A percentile compares a stretch with the other conserved stretches of the same genome.
Conservation (phyloP, 2,329 filamentous ascomycete genomes). For the Biscogniauxia mediterranea region DNA sequence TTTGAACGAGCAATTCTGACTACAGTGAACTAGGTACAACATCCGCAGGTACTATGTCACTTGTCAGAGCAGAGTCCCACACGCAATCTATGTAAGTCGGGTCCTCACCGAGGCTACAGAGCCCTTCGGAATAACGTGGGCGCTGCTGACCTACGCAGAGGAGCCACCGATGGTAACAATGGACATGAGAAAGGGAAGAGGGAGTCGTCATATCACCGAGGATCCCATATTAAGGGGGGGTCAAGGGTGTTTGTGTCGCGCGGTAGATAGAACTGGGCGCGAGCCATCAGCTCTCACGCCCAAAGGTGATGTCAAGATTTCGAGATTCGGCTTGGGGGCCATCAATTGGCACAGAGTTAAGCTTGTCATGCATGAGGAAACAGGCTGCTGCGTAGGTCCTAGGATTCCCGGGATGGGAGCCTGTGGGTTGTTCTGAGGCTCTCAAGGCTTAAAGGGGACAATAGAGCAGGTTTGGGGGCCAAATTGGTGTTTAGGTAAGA, state of each 20-base stretch:
- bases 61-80: neutral
- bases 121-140: slow-evolving; percentile 5
- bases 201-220: slow-evolving; percentile 15
- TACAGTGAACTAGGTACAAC: slow-evolving; percentile 3
- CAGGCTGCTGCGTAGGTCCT: slow-evolving; percentile 19
- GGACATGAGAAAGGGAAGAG: slow-evolving; percentile 9
- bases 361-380: slow-evolving; percentile 25
- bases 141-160: no score
- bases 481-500: slow-evolving; percentile 1
- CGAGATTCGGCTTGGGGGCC: slow-evolving; percentile 17
- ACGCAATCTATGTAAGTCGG: neutral
- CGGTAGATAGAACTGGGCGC: slow-evolving; percentile 14
- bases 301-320: slow-evolving; percentile 8
- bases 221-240: slow-evolving; percentile 7
- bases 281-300: slow-evolving; percentile 2
- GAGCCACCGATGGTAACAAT: no score
- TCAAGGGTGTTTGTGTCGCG: slow-evolving; percentile 9
- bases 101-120: slow-evolving; percentile 14
- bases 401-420: slow-evolving; percentile 17
- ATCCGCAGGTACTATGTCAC: slow-evolving; percentile 3
- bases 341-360: slow-evolving; percentile 22
- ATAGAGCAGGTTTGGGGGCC: slow-evolving; percentile 21
- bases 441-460: slow-evolving; percentile 24
- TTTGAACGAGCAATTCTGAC: neutral
- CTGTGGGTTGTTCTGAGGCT: slow-evolving; percentile 18